A percentile compares a stretch with the other conserved stretches of the same genome.
Conservation (phyloP, 805 yeast genomes). For the Candida jianshihensis region DNA sequence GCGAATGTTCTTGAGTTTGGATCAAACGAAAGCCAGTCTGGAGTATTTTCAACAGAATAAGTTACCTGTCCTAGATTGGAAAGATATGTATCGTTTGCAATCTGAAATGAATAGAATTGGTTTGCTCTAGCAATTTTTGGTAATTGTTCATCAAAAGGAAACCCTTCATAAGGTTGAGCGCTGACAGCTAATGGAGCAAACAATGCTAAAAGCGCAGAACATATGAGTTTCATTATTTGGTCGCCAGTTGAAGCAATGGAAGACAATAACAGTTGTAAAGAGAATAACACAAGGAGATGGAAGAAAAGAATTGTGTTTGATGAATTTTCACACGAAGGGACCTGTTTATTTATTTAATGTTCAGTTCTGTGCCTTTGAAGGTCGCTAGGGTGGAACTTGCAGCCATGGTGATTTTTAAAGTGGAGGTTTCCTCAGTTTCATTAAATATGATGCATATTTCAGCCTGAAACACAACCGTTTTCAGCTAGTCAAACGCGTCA, state of each 20-base stretch:
- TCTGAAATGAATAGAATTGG: conserved; percentile 51
- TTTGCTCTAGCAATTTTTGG: conserved; percentile 83
- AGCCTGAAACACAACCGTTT: too few relatives aligned
- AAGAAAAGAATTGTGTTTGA: too few relatives aligned
- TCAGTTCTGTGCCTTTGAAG: too few relatives aligned
- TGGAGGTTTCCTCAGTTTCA: too few relatives aligned
- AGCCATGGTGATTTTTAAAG: too few relatives aligned
- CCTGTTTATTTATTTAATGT: too few relatives aligned
- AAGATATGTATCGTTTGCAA: conserved; percentile 65
- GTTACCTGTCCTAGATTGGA: conserved; percentile 38
- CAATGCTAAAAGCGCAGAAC: neutral
- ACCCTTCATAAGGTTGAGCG: conserved; percentile 53
- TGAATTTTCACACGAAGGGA: too few relatives aligned
- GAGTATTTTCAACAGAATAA: conserved; percentile 54
- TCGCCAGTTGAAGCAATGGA: too few relatives aligned
- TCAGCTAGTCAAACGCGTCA: too few relatives aligned
- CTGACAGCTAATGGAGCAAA: conserved; percentile 1
- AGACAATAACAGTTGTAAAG: neutral
- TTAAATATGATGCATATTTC: too few relatives aligned
- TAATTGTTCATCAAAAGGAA: conserved; percentile 75
- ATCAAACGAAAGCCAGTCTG: conserved; percentile 78
- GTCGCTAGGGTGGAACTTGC: too few relatives aligned
- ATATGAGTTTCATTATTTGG: neutral
- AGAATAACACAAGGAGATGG: too few relatives aligned
- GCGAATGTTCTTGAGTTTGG: conserved; percentile 46